phyloP scores from a whole-genome alignment of 1,284 basidiomycete species.

The Leccinum variabile region DNA sequence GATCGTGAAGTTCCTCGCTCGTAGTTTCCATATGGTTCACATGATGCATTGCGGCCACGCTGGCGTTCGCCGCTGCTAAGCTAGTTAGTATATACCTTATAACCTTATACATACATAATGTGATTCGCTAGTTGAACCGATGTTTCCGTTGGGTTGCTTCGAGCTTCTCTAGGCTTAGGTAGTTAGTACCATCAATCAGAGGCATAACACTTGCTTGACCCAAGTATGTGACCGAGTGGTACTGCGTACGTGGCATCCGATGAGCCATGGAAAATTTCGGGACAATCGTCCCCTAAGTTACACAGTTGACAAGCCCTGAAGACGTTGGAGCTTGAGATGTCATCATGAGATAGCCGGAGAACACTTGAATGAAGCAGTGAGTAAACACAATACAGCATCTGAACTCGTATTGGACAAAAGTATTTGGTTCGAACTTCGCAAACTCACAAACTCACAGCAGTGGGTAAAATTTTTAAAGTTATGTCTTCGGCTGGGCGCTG shows the following conservation, averaged over 20 bases:
- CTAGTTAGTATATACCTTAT: slow-evolving; percentile 24
- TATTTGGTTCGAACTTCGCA: neutral
- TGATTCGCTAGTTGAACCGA: slow-evolving; percentile 5
- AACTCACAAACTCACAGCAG: neutral
- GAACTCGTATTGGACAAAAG: neutral
- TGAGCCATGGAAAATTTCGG: neutral
- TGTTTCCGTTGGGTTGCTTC: neutral
- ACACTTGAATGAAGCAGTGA: slow-evolving; percentile 1
- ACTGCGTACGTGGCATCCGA: neutral
- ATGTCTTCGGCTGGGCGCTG: neutral
- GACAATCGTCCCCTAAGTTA: neutral
- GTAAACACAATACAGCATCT: neutral
- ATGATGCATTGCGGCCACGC: slow-evolving; percentile 18
- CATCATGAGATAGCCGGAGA: neutral
- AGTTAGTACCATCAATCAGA: neutral
- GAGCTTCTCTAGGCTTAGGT: neutral
- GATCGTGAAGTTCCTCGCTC: slow-evolving; percentile 14
- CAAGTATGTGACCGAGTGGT: neutral
- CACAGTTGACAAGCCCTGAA: neutral
- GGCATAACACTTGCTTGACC: slow-evolving; percentile 1
- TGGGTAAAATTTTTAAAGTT: neutral
- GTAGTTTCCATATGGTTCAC: neutral
- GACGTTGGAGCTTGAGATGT: neutral
- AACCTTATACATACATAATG: slow-evolving; percentile 30
- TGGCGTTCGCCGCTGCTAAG: slow-evolving; percentile 20